Base-by-base conservation (phyloP, 192 early-diverging fungal genomes). In the Coemansia sp. region DNA sequence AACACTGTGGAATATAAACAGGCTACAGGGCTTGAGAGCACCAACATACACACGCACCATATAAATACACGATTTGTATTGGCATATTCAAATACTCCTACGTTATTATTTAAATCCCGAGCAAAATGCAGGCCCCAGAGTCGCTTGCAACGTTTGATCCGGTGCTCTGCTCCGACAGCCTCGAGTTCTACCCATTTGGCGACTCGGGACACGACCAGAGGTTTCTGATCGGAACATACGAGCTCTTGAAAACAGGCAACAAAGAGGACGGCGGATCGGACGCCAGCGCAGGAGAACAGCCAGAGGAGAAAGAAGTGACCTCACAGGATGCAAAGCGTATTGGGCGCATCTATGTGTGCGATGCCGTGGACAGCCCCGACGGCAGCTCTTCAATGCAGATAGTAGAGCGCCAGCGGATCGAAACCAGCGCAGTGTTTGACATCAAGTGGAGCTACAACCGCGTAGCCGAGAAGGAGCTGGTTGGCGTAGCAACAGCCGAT, bases 181-280 rank as follows among this genome's bases (percentile, higher is more conserved):
- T 83, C 0, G 86, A 90, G 78, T 90, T 88, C 46, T 83, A 67
- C 55, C 86, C 86, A 2, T 82, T 80, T 22, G 40, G 45, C 14
- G 62, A 63, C 17, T 45, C 72, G 43, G n/a, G n/a, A n/a, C n/a
- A n/a, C n/a, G 47, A 79, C 15, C 74, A 33, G 9, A 17, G 79
- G 32, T 65, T 87, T 15, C 77, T 79, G 9, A 81, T 85, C 42
- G 87, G 87, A 6, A 90, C 87, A 0, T 90, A 90, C 51, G 81
- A 90, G 58, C 61, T 90, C 59, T 20, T 68, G 13, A 50, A 64
- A 14, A 23, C 39, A 0, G 49, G 34, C 2, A 33, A 39, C 3
- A 45, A 64, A 42, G 37, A 14, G 19, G 55, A 18, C n/a, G 22
- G 22, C 13, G 10, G 26, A n/a, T 11, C 5, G 13, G 46, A 46